These are phyloP conservation scores for Penicillium ucsense DNA, from an alignment of 495 filamentous ascomycete genomes.

Conservation along the genomic window DNA sequence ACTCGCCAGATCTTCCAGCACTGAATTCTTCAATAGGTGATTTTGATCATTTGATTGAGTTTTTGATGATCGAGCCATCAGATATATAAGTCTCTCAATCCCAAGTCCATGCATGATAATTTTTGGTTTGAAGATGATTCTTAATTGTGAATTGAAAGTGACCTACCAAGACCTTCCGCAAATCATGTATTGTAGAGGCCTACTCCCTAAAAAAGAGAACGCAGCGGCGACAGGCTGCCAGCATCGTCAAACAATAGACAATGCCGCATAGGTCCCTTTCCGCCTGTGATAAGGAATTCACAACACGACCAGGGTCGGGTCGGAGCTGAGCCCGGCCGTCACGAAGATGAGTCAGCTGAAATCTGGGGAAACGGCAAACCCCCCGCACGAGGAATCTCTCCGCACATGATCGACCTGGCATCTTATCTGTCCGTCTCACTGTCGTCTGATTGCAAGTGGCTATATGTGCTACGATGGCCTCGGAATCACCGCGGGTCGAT, in stretches of 20 bases:
- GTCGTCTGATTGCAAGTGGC: background rate
- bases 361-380: slow-evolving; percentile 33
- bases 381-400: slow-evolving; percentile 35
- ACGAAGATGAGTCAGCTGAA: slow-evolving; percentile 17
- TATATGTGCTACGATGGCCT: slow-evolving; percentile 22
- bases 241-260: background rate
- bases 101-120: too few species aligned
- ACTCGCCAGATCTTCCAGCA: background rate
- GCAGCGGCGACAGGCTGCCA: background rate
- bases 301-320: background rate
- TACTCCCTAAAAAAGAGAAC: background rate
- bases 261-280: background rate
- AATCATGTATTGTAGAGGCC: background rate
- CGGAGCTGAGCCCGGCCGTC: background rate
- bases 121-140: too few species aligned
- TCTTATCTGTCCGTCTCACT: slow-evolving; percentile 10
- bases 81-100: too few species aligned
- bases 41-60: too few species aligned
- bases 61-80: too few species aligned
- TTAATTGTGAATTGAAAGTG: background rate
- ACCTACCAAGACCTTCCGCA: background rate
- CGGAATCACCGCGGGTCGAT: slow-evolving; percentile 30
- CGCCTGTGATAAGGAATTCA: background rate
- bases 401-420: slow-evolving; percentile 23
- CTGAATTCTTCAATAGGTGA: too few species aligned